Evolutionary conservation across 768 basidiomycete genomes (phyloP).

Genomic region (Lactarius deliciosus): DNA sequence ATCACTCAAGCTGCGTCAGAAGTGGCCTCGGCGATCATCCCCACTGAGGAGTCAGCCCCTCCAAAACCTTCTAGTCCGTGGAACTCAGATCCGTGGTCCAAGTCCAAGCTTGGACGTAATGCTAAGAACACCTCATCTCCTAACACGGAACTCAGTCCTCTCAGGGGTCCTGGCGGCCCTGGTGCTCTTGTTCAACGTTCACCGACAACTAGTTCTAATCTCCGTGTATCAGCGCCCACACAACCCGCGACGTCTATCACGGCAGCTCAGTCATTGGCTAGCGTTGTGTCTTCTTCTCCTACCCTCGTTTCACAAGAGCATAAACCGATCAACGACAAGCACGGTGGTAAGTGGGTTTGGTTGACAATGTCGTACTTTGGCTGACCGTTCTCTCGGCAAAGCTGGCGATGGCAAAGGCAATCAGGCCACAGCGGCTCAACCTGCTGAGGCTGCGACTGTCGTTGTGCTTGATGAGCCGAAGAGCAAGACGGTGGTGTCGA

Average conservation of each 20-base stretch:
- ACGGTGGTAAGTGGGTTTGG: slow-evolving; percentile 2
- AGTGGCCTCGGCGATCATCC: neutral
- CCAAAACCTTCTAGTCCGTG: neutral
- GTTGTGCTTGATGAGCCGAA: neutral
- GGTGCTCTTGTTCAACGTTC: neutral
- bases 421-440: neutral
- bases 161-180: neutral
- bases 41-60: neutral
- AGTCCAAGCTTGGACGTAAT: too few species aligned
- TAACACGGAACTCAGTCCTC: neutral
- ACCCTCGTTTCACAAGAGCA: slow-evolving; percentile 11
- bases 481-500: neutral
- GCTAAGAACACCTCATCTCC: slow-evolving; percentile 1
- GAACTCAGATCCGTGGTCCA: neutral
- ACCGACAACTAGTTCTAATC: neutral
- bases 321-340: slow-evolving; percentile 3
- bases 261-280: neutral
- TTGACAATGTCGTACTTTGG: neutral
- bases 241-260: neutral
- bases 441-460: neutral
- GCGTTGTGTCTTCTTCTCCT: slow-evolving; percentile 7
- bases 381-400: neutral
- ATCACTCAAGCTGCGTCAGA: slow-evolving; percentile 1
- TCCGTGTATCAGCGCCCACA: neutral
- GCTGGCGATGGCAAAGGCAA: neutral